phyloP scores from a whole-genome alignment of 2,329 filamentous ascomycete genomes.

The Arthrobotrys conoides region DNA sequence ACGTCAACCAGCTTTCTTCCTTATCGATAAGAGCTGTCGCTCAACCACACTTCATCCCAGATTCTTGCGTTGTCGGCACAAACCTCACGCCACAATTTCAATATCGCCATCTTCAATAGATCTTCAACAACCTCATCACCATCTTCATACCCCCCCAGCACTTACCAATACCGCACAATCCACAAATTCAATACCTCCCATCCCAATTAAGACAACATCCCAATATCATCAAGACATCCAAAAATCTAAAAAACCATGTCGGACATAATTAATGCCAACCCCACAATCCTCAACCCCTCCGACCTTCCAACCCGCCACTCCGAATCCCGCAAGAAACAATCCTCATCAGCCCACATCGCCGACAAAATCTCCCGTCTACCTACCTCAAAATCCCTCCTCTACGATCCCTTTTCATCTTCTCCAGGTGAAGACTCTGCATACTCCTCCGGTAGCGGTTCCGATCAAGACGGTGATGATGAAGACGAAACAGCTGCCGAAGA shows the following conservation, averaged over 20 bases:
- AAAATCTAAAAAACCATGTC: constrained; percentile 65
- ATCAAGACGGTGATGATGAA: constrained; percentile 61
- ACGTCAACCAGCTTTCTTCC: not conserved
- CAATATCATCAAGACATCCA: too few species aligned
- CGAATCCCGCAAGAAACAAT: constrained; percentile 57
- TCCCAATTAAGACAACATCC: not conserved
- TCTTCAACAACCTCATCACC: not conserved
- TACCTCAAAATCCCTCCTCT: constrained; percentile 40
- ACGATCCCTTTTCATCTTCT: constrained; percentile 43
- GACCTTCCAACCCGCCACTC: constrained; percentile 83
- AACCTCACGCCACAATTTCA: constrained; percentile 15
- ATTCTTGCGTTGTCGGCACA: constrained; percentile 21
- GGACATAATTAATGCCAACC: constrained; percentile 83
- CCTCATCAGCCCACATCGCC: constrained; percentile 65
- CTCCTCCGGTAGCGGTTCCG: constrained; percentile 41
- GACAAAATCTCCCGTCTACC: constrained; percentile 62
- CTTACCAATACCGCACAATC: not conserved
- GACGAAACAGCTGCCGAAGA: constrained; percentile 72
- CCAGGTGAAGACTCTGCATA: constrained; percentile 55
- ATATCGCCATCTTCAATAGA: constrained; percentile 11
- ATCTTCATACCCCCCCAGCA: not conserved
- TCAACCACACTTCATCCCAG: constrained; percentile 4
- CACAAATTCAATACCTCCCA: too few species aligned
- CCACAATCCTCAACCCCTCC: constrained; percentile 87
- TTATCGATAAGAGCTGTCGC: constrained; percentile 48